Evolutionary conservation across 768 basidiomycete species (phyloP), one percentile per base, ranked within the genome.

Genomic region (Sarcomyxa edulis): DNA sequence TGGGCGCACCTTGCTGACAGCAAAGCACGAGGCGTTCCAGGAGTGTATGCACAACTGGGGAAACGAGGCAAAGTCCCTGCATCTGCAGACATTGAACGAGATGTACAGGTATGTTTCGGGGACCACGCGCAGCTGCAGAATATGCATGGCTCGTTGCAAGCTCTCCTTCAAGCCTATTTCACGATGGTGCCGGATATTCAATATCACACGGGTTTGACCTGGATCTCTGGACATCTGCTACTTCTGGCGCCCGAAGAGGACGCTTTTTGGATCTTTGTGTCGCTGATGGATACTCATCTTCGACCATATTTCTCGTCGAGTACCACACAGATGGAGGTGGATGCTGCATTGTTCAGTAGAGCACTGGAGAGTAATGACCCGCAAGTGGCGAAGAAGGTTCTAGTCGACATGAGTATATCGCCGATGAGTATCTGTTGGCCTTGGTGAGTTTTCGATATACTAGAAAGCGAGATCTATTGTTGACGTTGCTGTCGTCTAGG

Each of bases 201-300:
- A 35, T 92, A 91, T 50, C 63, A 61, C 10, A 65, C 59, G 27
- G 85, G 87, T 85, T 60, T 91, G 26, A 76, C 81, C 6, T 64
- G 74, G 8, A 79, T 90, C 37, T 74, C 80, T 15, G 84, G 84
- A 2, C 80, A 87, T 45, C 60, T 91, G 32, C 60, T 91, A 0
- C 59, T 83, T 7, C 77, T 84, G 32, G 76, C 85, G 0, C 89
- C 88, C 0, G 88, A 92, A 46, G 89, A 92, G 54, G 89, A 92
- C 47, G 88, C 85, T 0, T 92, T 92, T 56, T 92, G 88, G 88
- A 90, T 85, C 14, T 90, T 91, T 53, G 71, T 86, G 1, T 87
- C 86, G 3, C 62, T 91, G 46, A 92, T 92, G 88, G 86, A 91
- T 48, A 72, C 75, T 1, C 80, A 89, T 47, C 64, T 90, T n/a